Evolutionary conservation across 257 asterid species (phyloP).

Genomic region (Scutellaria baicalensis): DNA sequence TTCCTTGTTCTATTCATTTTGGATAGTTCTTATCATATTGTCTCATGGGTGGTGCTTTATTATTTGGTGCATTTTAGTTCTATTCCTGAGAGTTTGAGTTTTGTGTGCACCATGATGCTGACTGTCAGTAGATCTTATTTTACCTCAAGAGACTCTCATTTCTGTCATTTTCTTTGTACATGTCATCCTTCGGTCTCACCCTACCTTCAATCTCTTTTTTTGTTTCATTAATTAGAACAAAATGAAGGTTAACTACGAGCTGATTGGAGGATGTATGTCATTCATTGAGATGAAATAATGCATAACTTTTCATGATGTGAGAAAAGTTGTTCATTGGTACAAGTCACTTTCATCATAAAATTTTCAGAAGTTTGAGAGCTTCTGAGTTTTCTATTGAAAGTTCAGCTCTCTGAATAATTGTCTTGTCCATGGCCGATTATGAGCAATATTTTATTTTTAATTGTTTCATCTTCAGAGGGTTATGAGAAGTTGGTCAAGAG

Average conservation of each 20-base stretch:
- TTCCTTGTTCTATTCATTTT: not conserved
- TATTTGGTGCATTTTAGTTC: not conserved
- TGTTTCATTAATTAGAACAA: not conserved
- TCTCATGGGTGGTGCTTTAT: not conserved
- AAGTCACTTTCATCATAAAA: not conserved
- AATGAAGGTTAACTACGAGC: not conserved
- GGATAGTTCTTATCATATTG: not conserved
- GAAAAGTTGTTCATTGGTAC: not conserved
- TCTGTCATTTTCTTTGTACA: not conserved
- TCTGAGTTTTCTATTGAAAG: not conserved
- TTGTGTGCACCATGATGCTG: not conserved
- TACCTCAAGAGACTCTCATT: not conserved
- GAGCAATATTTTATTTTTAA: not conserved
- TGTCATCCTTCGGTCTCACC: not conserved
- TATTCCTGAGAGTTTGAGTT: not conserved
- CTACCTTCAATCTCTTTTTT: not conserved
- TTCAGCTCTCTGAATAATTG: not conserved
- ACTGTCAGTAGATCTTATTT: not conserved
- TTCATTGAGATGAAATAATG: not conserved
- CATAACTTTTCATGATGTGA: not conserved
- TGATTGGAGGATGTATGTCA: not conserved
- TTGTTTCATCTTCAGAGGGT: conserved; percentile 54
- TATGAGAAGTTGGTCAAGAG: conserved; percentile 63
- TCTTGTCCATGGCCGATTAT: not conserved
- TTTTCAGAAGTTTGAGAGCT: not conserved